Base-by-base conservation (phyloP, 306 rosid genomes). In the Dalbergia cultrata region DNA sequence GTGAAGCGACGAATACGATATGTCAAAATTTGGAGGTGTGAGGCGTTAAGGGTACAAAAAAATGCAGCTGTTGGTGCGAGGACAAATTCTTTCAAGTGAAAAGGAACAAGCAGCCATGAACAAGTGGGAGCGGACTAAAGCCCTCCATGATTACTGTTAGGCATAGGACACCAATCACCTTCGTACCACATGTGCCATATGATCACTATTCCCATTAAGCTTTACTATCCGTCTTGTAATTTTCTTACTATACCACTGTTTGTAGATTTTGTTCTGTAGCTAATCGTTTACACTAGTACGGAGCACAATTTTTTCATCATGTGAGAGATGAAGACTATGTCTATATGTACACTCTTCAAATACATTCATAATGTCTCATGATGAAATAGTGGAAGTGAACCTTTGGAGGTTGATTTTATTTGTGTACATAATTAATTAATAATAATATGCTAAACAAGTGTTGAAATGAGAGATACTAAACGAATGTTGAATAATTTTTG, bases 61-160 rank as follows among this genome's bases (percentile, higher is more conserved):
- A 0, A 26, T 26, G 31, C 31, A 26, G 31, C 31, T 26, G 31
- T 26, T 26, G 31, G 31, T 26, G 31, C 31, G 31, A 26, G 31
- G 31, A 26, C 63, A 67, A 77, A 54, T 7, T 77, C 45, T 41
- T 31, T 9, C 49, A 9, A 52, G 33, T 52, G 47, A 50, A 70
- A 54, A 16, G 9, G 45, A 52, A 53, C 8, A 17, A 9, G 52
- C 58, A 65, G 65, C 39, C 52, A 13, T 65, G 26, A 53, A 39
- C 65, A 66, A 37, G 66, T 64, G 54, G 54, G 4, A 2, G 17
- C 17, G 54, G 17, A 12, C 11, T 7, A 43, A 43, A 43, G 54
- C 54, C 54, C n/a, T 49, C n/a, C 17, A 11, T 49, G 54, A 49
- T 49, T 49, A 49, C 13, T 49, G n/a, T 49, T 49, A 49, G 54